Base-by-base conservation (phyloP, 164 flowering plant species). In the Saururus chinensis region DNA sequence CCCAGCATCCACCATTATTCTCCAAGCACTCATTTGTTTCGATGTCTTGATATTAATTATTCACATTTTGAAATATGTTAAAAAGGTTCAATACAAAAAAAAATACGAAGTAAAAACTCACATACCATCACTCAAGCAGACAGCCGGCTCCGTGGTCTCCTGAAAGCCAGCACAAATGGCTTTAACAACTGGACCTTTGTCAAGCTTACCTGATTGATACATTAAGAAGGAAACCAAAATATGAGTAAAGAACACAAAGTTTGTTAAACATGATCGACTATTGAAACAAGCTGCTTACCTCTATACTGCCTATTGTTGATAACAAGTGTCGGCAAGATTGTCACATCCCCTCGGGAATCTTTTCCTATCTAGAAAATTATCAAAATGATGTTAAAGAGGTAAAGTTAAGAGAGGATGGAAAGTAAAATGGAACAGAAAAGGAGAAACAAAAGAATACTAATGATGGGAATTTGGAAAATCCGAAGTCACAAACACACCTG, bases 1-100 rank as follows among this genome's bases (percentile, higher is more conserved):
- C 70, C 98, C 96, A 92, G 75, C 98, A 92, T 53, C 98, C 98
- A 60, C 98, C 98, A 69, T 89, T 81, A 69, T 85, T 87, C 35
- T 79, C 77, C 67, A 89, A 71, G 69, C 98, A 92, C 70, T 92
- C 96, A 71, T 92, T 89, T 53, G 98, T 89, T 76, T 92, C 83
- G 8, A 92, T 64, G 35, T 74, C 98, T 92, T 82, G 66, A 51
- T n/a, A 59, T 40, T 41, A 0, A 4, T 19, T 48, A 60, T 13
- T n/a, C 30, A 55, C 0, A 23, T 55, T 19, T 40, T 45, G 40
- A 11, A 54, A 57, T n/a, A 45, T 30, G 9, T 20, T 40, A 22
- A 21, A 19, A 49, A 9, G 49, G 57, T 13, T 53, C 51, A 51
- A 35, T 48, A 48, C 9, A 2, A 45, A 35, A 23, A 40, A 19